A percentile compares a stretch with the other conserved stretches of the same genome.
These are phyloP conservation scores for Funneliformis mosseae DNA, from an alignment of 192 early-diverging fungal genomes.

Conservation along the genomic window DNA sequence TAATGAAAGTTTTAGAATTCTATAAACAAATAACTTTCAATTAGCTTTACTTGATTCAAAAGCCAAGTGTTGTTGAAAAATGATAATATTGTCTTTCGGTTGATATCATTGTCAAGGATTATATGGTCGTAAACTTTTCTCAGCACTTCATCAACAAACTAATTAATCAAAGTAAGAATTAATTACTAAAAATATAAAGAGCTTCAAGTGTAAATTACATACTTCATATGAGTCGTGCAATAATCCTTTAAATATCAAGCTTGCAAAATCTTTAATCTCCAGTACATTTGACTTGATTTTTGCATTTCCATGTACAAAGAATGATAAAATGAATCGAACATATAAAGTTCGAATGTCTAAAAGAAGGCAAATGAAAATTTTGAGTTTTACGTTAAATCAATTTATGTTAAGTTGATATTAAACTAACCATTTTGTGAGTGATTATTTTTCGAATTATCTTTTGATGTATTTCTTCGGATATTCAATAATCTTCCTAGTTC, in stretches of 20 bases:
- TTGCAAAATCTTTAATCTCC: slow-evolving; percentile 71
- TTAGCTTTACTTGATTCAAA: slow-evolving; percentile 57
- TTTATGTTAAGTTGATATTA: slow-evolving; percentile 3
- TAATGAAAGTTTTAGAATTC: background rate
- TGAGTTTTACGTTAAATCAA: background rate
- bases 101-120: slow-evolving; percentile 64
- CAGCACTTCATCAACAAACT: slow-evolving; percentile 61
- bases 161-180: background rate
- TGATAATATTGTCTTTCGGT: slow-evolving; percentile 56
- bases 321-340: slow-evolving; percentile 76
- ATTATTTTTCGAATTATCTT: slow-evolving; percentile 31
- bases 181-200: background rate
- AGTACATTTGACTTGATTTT: slow-evolving; percentile 70
- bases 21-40: background rate
- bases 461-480: slow-evolving; percentile 37
- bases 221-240: slow-evolving; percentile 68
- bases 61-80: slow-evolving; percentile 72
- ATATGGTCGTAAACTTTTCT: slow-evolving; percentile 57
- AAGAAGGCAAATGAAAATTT: background rate
- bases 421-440: background rate
- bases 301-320: slow-evolving; percentile 71
- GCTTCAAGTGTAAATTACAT: slow-evolving; percentile 22
- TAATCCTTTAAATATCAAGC: slow-evolving; percentile 69
- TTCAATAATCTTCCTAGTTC: slow-evolving; percentile 45
- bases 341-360: slow-evolving; percentile 71